Conservation (phyloP, 2,329 filamentous ascomycete species). For the Colletotrichum sp. region DNA sequence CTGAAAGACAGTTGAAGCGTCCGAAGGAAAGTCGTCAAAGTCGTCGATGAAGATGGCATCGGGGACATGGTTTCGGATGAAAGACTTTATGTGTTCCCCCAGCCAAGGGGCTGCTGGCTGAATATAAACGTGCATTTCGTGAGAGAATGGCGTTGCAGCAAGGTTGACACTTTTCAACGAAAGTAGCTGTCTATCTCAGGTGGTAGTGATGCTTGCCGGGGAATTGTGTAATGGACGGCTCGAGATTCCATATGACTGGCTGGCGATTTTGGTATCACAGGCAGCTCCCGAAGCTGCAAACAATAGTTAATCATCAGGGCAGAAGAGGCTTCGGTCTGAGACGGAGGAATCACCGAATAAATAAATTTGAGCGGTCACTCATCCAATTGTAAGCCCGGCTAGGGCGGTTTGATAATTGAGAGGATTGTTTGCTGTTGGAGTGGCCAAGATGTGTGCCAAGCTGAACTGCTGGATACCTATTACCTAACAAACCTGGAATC, state of each 20-base stretch:
- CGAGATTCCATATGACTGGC: slow-evolving; percentile 5
- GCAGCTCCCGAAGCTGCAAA: neutral
- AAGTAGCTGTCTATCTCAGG: neutral
- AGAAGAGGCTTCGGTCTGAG: neutral
- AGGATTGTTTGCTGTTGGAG: neutral
- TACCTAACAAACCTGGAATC: neutral
- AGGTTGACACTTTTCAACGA: neutral
- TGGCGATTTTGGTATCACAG: neutral
- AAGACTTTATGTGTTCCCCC: slow-evolving; percentile 33
- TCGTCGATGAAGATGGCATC: slow-evolving; percentile 32
- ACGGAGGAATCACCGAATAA: neutral
- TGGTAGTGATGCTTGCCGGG: slow-evolving; percentile 8
- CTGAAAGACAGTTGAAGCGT: slow-evolving; percentile 30
- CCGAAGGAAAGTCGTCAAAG: slow-evolving; percentile 29
- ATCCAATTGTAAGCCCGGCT: neutral
- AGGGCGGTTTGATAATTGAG: neutral
- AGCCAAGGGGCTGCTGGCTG: slow-evolving; percentile 33
- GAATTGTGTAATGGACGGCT: neutral
- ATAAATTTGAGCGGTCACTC: neutral
- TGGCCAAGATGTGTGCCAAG: slow-evolving; percentile 11
- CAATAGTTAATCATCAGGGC: neutral
- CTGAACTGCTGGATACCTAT: neutral
- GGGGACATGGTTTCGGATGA: slow-evolving; percentile 31
- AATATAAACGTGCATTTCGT: slow-evolving; percentile 31
- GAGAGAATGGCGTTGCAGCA: neutral